Conservation (phyloP, 108 stramenopile genomes). For the Conticribra weissflogii region DNA sequence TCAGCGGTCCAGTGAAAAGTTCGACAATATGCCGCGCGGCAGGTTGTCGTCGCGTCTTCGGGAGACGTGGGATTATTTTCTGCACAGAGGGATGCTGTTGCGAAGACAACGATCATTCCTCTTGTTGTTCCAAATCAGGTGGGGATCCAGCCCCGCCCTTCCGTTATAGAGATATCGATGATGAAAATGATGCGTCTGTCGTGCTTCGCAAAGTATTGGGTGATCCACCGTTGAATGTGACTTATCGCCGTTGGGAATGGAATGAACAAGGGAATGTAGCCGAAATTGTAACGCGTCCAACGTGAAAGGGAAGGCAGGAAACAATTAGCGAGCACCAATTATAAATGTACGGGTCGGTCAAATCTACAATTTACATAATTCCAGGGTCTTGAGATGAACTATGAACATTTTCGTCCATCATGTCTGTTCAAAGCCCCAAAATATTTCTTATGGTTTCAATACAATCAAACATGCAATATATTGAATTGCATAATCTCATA, state of each 20-base stretch:
- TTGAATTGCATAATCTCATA: no score
- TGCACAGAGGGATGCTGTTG: slow-evolving; percentile 57
- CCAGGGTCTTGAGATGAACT: no score
- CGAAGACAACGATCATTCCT: slow-evolving; percentile 6
- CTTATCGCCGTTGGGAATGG: slow-evolving; percentile 49
- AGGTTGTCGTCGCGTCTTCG: slow-evolving; percentile 59
- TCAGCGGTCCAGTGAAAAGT: slow-evolving; percentile 45
- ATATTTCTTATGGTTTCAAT: no score
- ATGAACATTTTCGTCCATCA: no score
- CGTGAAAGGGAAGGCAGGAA: no score
- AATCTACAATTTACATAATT: no score
- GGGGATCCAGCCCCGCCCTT: slow-evolving; percentile 59
- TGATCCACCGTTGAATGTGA: slow-evolving; percentile 51
- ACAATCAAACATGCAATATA: no score
- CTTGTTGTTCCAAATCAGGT: slow-evolving; percentile 32
- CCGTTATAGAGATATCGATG: slow-evolving; percentile 49
- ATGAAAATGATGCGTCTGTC: slow-evolving; percentile 54
- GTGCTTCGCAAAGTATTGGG: slow-evolving; percentile 49
- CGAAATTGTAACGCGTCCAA: slow-evolving; percentile 13
- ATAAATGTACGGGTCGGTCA: no score
- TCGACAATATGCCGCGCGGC: slow-evolving; percentile 37
- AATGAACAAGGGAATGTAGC: slow-evolving; percentile 36
- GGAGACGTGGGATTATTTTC: slow-evolving; percentile 49
- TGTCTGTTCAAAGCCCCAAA: no score
- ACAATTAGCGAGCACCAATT: no score